phyloP scores from a whole-genome alignment of 805 yeast genomes.

The Ogataea nonfermentans region DNA sequence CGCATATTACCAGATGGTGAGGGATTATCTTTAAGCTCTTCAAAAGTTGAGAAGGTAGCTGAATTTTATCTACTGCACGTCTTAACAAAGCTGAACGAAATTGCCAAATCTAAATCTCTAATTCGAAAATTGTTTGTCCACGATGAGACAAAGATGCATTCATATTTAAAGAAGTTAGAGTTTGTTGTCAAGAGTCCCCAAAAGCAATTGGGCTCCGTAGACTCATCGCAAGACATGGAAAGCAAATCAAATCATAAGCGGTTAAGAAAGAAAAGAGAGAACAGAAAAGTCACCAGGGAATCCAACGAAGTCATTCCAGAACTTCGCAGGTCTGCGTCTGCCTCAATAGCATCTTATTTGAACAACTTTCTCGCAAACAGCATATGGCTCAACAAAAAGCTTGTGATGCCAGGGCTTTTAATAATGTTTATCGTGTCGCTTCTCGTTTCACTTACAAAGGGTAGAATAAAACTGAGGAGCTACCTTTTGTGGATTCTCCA shows the following conservation, averaged over 20 bases:
- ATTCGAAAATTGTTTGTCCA: conserved; percentile 20
- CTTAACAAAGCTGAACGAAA: conserved; percentile 21
- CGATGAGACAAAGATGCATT: conserved; percentile 16
- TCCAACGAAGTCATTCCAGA: conserved; percentile 3
- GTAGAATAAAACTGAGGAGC: conserved; percentile 8
- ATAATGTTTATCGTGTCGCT: conserved; percentile 19
- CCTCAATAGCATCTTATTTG: conserved; percentile 6
- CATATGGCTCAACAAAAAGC: background rate
- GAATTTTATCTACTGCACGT: conserved; percentile 29
- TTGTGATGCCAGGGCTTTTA: conserved; percentile 16
- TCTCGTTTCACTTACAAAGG: conserved; percentile 15
- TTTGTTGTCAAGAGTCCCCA: background rate
- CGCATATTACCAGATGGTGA: conserved; percentile 22
- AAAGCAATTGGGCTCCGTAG: conserved; percentile 3
- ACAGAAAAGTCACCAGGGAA: background rate
- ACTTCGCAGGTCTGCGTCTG: background rate
- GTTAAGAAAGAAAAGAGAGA: conserved; percentile 1
- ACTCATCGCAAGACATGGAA: conserved; percentile 3
- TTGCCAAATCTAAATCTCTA: conserved; percentile 18
- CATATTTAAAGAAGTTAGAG: conserved; percentile 16
- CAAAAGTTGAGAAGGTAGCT: conserved; percentile 18
- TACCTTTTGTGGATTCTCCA: conserved; percentile 20
- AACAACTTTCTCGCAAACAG: conserved; percentile 1
- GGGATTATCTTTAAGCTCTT: conserved; percentile 9
- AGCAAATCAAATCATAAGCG: background rate